Evolutionary conservation across 345 rosid genomes (phyloP).

Genomic region (Bretschneidera sinensis): DNA sequence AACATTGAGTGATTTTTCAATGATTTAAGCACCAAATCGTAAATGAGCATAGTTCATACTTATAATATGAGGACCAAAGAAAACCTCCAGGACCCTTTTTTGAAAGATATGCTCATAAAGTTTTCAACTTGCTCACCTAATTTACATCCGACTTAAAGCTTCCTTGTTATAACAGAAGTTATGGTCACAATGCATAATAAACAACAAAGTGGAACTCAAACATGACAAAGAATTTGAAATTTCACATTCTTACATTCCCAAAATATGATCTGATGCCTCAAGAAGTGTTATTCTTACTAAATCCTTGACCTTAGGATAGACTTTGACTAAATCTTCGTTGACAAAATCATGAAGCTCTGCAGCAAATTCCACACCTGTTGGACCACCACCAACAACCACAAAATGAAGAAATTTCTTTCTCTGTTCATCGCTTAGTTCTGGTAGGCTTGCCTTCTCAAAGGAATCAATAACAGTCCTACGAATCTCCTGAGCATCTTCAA

Average conservation of each 20-base stretch:
- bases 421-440: slow-evolving; percentile 81
- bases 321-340: slow-evolving; percentile 70
- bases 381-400: slow-evolving; percentile 98
- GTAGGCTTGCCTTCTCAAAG: slow-evolving; percentile 92
- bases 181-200: no score
- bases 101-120: not conserved
- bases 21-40: no score
- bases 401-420: slow-evolving; percentile 86
- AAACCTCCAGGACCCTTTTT: no score
- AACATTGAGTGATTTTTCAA: no score
- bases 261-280: slow-evolving; percentile 95
- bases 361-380: slow-evolving; percentile 98
- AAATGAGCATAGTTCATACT: no score
- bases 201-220: no score
- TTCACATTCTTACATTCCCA: slow-evolving; percentile 58
- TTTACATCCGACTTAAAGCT: not conserved
- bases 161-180: no score
- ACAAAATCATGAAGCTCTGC: slow-evolving; percentile 95
- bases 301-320: slow-evolving; percentile 68
- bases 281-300: slow-evolving; percentile 73
- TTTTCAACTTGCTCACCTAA: no score
- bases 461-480: slow-evolving; percentile 75
- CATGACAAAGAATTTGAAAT: not conserved
- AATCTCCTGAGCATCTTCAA: slow-evolving; percentile 93
- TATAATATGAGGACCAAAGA: no score